Conservation (phyloP, 768 basidiomycete genomes). For the Hygrocybe punicea region DNA sequence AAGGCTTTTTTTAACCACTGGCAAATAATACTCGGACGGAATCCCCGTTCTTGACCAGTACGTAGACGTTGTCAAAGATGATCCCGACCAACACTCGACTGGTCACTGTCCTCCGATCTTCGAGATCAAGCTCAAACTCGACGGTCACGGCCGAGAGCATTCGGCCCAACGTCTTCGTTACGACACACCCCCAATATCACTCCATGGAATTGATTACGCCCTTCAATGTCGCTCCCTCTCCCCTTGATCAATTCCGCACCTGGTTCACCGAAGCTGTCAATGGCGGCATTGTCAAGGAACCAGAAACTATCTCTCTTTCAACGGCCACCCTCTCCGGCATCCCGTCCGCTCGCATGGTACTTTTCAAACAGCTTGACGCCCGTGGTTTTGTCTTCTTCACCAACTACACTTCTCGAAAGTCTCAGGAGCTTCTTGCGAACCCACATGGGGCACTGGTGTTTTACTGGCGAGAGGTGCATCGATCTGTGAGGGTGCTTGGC, state of each 20-base stretch:
- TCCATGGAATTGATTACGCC: constrained; percentile 63
- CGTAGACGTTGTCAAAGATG: too few relatives aligned
- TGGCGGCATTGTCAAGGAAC: constrained; percentile 62
- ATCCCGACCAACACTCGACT: too few relatives aligned
- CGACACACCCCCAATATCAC: constrained; percentile 73
- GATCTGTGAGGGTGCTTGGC: constrained; percentile 82
- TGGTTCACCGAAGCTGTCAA: constrained; percentile 77
- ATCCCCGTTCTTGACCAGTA: too few relatives aligned
- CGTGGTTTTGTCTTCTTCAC: constrained; percentile 95
- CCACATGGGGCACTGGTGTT: constrained; percentile 81
- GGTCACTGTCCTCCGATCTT: not conserved
- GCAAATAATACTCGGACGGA: too few relatives aligned
- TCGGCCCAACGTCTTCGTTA: constrained; percentile 53
- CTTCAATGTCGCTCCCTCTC: constrained; percentile 55
- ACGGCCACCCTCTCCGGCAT: constrained; percentile 69
- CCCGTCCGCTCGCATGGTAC: constrained; percentile 85
- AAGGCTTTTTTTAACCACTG: too few relatives aligned
- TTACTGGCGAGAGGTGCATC: constrained; percentile 85
- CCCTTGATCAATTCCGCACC: constrained; percentile 77
- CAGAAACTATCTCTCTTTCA: constrained; percentile 85
- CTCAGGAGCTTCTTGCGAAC: constrained; percentile 70
- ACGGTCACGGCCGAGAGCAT: not conserved
- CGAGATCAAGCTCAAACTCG: not conserved
- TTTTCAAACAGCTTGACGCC: constrained; percentile 86
- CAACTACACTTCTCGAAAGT: constrained; percentile 94